Evolutionary conservation across 805 yeast genomes (phyloP).

Genomic region (Ogataea salicorniae): DNA sequence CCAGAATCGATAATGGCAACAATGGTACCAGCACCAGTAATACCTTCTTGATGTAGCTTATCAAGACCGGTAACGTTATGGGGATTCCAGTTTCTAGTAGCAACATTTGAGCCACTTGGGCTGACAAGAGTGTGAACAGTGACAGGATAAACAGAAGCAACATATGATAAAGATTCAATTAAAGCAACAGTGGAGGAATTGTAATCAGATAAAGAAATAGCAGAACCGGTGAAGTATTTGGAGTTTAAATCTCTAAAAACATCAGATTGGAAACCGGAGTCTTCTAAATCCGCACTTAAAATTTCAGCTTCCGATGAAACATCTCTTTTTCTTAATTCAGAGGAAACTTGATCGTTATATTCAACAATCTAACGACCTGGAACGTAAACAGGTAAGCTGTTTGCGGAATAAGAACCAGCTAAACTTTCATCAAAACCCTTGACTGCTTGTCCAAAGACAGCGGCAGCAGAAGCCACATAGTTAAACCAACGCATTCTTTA

Average conservation of each 20-base stretch:
- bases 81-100: slow-evolving; percentile 13
- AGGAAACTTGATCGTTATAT: neutral
- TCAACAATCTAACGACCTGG: slow-evolving; percentile 7
- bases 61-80: slow-evolving; percentile 18
- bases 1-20: slow-evolving; percentile 17
- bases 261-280: slow-evolving; percentile 1
- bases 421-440: no score
- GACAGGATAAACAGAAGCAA: slow-evolving; percentile 9
- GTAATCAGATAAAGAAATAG: slow-evolving; percentile 1
- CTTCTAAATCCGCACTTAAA: neutral
- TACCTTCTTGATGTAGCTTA: slow-evolving; percentile 10
- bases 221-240: slow-evolving; percentile 5
- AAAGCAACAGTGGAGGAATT: slow-evolving; percentile 1
- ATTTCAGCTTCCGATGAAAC: neutral
- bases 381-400: no score
- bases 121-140: neutral
- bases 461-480: no score
- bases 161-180: slow-evolving; percentile 2
- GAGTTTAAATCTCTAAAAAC: slow-evolving; percentile 4
- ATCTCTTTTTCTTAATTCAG: neutral
- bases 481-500: no score
- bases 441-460: no score
- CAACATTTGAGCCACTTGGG: neutral
- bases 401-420: no score
- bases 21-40: slow-evolving; percentile 12